These are phyloP conservation scores for Hansenula anomala DNA, from an alignment of 1,139 yeast genomes.

Conservation along the genomic window DNA sequence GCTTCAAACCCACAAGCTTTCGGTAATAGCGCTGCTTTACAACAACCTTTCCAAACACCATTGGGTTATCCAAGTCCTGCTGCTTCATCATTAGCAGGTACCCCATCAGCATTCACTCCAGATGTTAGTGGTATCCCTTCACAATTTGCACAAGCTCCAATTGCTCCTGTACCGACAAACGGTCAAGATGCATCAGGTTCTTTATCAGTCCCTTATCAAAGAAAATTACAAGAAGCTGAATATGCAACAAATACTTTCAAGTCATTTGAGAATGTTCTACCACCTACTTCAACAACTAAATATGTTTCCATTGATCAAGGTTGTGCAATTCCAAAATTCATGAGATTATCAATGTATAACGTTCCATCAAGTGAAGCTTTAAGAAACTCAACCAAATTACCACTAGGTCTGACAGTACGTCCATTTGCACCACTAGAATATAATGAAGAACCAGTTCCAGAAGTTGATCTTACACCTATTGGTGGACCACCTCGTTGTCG, in stretches of 20 bases:
- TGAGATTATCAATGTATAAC: conserved; percentile 77
- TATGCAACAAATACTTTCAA: conserved; percentile 13
- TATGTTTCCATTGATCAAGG: conserved; percentile 77
- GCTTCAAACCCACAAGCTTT: neutral
- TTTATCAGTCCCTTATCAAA: conserved; percentile 15
- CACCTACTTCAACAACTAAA: conserved; percentile 78
- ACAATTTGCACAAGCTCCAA: neutral
- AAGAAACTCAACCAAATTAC: conserved; percentile 68
- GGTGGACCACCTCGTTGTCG: conserved; percentile 84
- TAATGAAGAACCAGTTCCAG: conserved; percentile 57
- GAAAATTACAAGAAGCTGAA: conserved; percentile 15
- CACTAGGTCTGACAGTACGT: conserved; percentile 72
- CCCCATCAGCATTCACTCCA: neutral
- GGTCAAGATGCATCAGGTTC: conserved; percentile 7
- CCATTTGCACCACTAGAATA: conserved; percentile 69
- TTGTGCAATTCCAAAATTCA: conserved; percentile 73
- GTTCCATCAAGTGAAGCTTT: conserved; percentile 75
- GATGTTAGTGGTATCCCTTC: neutral
- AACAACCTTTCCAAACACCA: conserved; percentile 3
- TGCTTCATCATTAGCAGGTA: neutral
- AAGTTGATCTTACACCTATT: conserved; percentile 52
- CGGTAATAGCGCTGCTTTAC: neutral
- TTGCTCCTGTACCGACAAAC: neutral
- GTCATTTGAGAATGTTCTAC: conserved; percentile 18
- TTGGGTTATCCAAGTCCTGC: neutral